Base-by-base conservation (phyloP, 2,329 filamentous ascomycete species). In the Diaporthe vexans region DNA sequence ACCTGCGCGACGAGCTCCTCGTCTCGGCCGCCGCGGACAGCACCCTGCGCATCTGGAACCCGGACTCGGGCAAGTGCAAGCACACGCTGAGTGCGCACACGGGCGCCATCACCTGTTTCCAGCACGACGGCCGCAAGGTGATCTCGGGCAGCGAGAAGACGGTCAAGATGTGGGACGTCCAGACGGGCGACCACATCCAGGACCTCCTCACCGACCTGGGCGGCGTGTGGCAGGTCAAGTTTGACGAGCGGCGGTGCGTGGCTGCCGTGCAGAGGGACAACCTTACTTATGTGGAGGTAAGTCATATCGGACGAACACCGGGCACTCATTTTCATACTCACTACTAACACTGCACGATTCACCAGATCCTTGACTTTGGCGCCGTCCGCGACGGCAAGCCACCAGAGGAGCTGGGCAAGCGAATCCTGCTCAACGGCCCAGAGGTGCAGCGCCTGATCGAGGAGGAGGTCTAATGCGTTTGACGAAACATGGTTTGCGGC, bases 201-300 rank as follows among this genome's bases (percentile, higher is more conserved):
- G 96, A 99, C 83, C 89, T 99, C 56, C 88, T 99, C 80, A 98
- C 95, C 19, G 95, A 98, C 80, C 88, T 99, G 48, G 96, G 93
- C 78, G 95, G 96, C n/a, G 97, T 99, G 10, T 99, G 97, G 97
- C 97, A 99, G 85, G 97, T 99, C 80, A 97, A 97, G 80, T 99
- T 99, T 85, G 95, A 99, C 80, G 95, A 97, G 81, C 90, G 97
- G 78, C 91, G 96, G 82, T 99, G 97, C 82, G 97, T 99, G 73
- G 97, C 97, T 75, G 97, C 97, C 58, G 97, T 99, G 73, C 97
- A 99, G 86, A 91, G 97, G 73, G 95, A 98, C 77, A 93, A 92
- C 79, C 85, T 98, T 79, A 99, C 97, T 26, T 99, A 97, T 83
- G 95, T 99, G 74, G 97, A 99, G 91, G 97, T 98, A 83, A 86